Evolutionary conservation across 2,329 filamentous ascomycete species (phyloP), one percentile per base, ranked within the genome.

Genomic region (Colletotrichum australisinense): DNA sequence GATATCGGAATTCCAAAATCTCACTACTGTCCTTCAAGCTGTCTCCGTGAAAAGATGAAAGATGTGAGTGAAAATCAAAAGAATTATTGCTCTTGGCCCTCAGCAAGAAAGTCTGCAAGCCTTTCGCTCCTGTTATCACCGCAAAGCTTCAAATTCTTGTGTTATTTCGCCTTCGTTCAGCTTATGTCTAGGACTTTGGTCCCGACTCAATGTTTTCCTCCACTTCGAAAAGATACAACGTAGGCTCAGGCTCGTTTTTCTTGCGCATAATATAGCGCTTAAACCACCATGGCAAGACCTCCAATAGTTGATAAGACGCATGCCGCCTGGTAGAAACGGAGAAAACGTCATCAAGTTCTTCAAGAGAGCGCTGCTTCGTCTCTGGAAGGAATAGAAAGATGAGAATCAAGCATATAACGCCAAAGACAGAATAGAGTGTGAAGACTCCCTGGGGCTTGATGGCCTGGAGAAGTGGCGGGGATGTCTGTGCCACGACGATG

Each of bases 321-420:
- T 84, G 81, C 0, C 75, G 72, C 4, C 77, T 73, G 0, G 78
- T 83, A 0, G 82, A 77, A 2, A 84, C 78, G 0, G 78, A 78
- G 72, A 84, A 84, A 9, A 84, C 78, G 60, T 81, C 81, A 56
- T 84, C 83, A 1, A 84, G 76, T 79, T 88, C 86, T 75, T 88
- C 86, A 9, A 88, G 80, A 1, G 85, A 86, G 19, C 85, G 82
- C 55, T 87, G 85, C 78, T 88, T 88, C 4, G 86, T 88, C 78
- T 88, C 86, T 0, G 86, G 86, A 0, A 88, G 83, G 62, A 87
- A 82, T 22, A 87, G 81, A 73, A 88, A 87, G 72, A 88, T 88
- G 76, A 87, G 81, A 52, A 83, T 64, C 77, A 87, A 84, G 0
- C 85, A 86, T 0, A 86, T 76, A 0, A 85, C 58, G 74, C 88